phyloP scores from a whole-genome alignment of 108 stramenopile species.

The Cyclotella baltica region DNA sequence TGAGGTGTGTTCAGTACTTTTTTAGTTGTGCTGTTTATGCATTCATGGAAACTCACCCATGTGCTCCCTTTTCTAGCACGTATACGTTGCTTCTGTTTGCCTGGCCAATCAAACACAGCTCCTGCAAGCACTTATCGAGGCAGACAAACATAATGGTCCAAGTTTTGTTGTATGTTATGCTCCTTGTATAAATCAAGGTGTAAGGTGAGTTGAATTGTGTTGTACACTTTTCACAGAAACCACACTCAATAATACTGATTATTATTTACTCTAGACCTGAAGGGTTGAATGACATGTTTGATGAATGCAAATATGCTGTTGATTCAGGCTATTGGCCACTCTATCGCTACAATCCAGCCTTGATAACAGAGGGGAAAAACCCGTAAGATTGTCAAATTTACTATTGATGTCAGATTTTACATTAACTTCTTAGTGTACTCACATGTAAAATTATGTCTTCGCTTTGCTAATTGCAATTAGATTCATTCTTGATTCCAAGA shows the following conservation, averaged over 20 bases:
- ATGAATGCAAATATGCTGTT: constrained; percentile 58
- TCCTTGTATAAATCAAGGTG: constrained; percentile 67
- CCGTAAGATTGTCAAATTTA: background rate
- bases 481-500: constrained; percentile 73
- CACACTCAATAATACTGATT: background rate
- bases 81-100: constrained; percentile 71
- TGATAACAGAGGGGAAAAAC: constrained; percentile 24
- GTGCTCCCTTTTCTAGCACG: constrained; percentile 28
- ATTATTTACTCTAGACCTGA: constrained; percentile 34
- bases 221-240: too few relatives aligned
- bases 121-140: constrained; percentile 67
- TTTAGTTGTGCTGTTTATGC: background rate
- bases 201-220: constrained; percentile 10
- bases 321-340: constrained; percentile 69
- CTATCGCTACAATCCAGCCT: constrained; percentile 63
- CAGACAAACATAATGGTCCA: constrained; percentile 66
- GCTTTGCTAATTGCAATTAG: background rate
- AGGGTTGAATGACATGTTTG: constrained; percentile 70
- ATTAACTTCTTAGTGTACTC: background rate
- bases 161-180: constrained; percentile 67
- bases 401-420: background rate
- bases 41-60: background rate
- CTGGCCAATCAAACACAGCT: constrained; percentile 65
- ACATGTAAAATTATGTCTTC: background rate
- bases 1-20: constrained; percentile 25